phyloP scores from a whole-genome alignment of 768 basidiomycete species.

The Filobasidium floriforme region DNA sequence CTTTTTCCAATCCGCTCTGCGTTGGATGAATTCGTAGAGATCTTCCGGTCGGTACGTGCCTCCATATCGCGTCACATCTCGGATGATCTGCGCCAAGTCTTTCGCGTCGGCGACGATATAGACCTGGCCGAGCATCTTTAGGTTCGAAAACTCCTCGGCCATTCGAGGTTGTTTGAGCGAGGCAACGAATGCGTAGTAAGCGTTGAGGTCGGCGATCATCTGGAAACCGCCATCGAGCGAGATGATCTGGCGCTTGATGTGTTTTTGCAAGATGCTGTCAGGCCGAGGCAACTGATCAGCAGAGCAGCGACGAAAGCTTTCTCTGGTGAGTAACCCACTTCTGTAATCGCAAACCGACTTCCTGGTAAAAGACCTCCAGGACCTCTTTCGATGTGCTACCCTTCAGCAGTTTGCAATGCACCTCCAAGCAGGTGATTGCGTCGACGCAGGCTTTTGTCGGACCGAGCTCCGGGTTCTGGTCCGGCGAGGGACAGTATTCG shows the following conservation, averaged over 20 bases:
- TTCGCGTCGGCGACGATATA: constrained; percentile 93
- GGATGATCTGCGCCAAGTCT: constrained; percentile 88
- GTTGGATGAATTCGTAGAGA: constrained; percentile 90
- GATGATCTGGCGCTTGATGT: constrained; percentile 94
- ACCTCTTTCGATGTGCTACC: constrained; percentile 95
- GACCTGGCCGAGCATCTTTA: constrained; percentile 96
- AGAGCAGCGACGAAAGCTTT: not conserved
- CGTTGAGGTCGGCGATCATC: constrained; percentile 90
- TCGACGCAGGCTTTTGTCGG: constrained; percentile 83
- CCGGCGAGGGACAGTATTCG: constrained; percentile 84
- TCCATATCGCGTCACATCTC: constrained; percentile 91
- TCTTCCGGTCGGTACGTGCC: constrained; percentile 90
- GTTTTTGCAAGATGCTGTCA: constrained; percentile 80
- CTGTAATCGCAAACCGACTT: constrained; percentile 83
- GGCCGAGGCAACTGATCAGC: not conserved
- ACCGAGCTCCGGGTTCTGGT: constrained; percentile 66
- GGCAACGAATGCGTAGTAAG: constrained; percentile 79
- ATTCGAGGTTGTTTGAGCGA: constrained; percentile 80
- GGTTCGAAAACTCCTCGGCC: constrained; percentile 77
- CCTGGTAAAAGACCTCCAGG: constrained; percentile 94
- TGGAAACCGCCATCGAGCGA: constrained; percentile 89
- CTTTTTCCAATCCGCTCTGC: constrained; percentile 95
- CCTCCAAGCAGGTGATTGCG: constrained; percentile 77
- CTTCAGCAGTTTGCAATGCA: constrained; percentile 81
- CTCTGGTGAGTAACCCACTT: constrained; percentile 51